A percentile compares a stretch with the other conserved stretches of the same genome.
Evolutionary conservation across 2,329 filamentous ascomycete genomes (phyloP).

Genomic region (Hawksworthiomyces lignivorus): DNA sequence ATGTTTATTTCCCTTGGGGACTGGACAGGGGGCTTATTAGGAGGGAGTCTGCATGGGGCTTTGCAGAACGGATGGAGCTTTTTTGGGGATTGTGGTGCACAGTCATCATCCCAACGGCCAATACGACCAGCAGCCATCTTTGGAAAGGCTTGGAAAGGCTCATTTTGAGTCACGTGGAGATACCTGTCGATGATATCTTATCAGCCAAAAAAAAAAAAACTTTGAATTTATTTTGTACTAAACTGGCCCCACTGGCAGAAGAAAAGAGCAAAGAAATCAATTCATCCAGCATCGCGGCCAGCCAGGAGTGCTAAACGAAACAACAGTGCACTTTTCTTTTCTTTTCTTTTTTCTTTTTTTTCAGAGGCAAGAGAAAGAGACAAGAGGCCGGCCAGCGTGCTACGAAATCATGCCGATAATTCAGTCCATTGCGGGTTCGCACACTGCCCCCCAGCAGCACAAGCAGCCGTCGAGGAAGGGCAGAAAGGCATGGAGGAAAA

Average conservation of each 20-base stretch:
- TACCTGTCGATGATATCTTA: conserved; percentile 1
- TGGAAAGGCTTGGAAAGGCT: no score
- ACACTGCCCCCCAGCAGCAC: conserved; percentile 66
- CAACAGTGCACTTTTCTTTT: neutral
- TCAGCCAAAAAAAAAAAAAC: conserved; percentile 5
- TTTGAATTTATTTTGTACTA: no score
- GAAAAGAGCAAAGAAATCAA: neutral
- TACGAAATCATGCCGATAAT: conserved; percentile 44
- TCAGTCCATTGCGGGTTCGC: conserved; percentile 38
- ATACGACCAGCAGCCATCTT: neutral
- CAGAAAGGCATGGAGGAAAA: conserved; percentile 98
- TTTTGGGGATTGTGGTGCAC: conserved; percentile 3
- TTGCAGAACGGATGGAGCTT: neutral
- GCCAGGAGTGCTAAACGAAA: no score
- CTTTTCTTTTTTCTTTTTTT: neutral
- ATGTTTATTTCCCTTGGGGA: conserved; percentile 3
- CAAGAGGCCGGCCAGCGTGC: no score
- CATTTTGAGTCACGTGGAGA: conserved; percentile 13
- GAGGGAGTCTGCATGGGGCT: conserved; percentile 1
- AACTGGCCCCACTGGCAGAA: conserved; percentile 2
- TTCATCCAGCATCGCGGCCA: no score
- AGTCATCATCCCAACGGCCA: neutral
- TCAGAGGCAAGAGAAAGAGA: no score
- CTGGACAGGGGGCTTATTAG: conserved; percentile 3
- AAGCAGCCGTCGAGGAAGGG: conserved; percentile 91